phyloP scores from a whole-genome alignment of 2,329 filamentous ascomycete genomes.

The Colletotrichum camelliae region DNA sequence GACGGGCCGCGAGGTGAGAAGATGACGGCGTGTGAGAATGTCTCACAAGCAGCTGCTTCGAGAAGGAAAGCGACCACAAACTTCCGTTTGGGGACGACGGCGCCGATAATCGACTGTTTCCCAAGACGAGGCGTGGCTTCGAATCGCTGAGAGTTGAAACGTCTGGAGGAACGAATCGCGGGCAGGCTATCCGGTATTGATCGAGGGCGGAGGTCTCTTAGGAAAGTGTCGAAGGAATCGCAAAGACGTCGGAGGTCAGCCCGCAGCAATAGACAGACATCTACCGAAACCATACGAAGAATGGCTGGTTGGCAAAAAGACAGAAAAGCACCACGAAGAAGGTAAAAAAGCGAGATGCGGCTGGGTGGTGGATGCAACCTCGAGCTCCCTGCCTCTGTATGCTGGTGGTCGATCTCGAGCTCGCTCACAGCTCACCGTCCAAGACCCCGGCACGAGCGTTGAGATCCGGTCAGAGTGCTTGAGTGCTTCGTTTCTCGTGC shows the following conservation, averaged over 20 bases:
- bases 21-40: neutral
- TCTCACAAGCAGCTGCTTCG: neutral
- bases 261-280: neutral
- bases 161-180: neutral
- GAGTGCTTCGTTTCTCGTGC: neutral
- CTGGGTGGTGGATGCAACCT: neutral
- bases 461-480: neutral
- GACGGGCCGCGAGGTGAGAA: neutral
- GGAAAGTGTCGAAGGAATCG: neutral
- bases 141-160: neutral
- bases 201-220: neutral
- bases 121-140: neutral
- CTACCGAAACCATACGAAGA: neutral
- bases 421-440: neutral
- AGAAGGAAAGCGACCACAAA: neutral
- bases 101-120: neutral
- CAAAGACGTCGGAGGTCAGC: neutral
- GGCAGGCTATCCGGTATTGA: neutral
- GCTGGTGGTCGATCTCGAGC: neutral
- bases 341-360: neutral
- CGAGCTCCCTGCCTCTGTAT: neutral
- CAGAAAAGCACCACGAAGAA: neutral
- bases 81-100: neutral
- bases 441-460: neutral
- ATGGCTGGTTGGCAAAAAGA: neutral